Percentiles rank a stretch among this genome's conserved stretches.
phyloP scores from a whole-genome alignment of 352 stramenopile species.

The Pythium vanterpoolii region DNA sequence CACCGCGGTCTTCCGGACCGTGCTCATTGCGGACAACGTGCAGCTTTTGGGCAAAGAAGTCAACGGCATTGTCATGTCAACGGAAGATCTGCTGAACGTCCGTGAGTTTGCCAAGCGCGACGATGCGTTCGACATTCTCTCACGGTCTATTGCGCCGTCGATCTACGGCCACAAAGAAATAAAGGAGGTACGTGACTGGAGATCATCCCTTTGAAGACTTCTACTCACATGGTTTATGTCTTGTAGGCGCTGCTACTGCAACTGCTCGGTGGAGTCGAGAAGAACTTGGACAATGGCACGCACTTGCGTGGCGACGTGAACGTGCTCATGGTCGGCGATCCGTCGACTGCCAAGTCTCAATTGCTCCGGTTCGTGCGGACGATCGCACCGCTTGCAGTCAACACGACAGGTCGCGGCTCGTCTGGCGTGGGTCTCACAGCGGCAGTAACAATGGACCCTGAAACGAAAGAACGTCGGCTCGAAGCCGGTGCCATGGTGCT shows the following conservation, averaged over 20 bases:
- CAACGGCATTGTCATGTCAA: conserved; percentile 90
- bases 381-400: conserved; percentile 92
- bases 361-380: conserved; percentile 96
- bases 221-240: background rate
- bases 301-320: conserved; percentile 99
- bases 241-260: conserved; percentile 68
- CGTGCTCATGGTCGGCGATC: conserved; percentile 97
- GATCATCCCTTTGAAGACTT: conserved; percentile 6
- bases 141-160: conserved; percentile 93
- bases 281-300: conserved; percentile 98
- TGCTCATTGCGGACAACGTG: conserved; percentile 97
- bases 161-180: conserved; percentile 99
- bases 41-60: conserved; percentile 93
- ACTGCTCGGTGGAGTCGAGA: conserved; percentile 90
- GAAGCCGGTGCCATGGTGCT: conserved; percentile 99
- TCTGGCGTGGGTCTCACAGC: conserved; percentile 96
- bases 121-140: conserved; percentile 92
- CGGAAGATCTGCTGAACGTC: conserved; percentile 92
- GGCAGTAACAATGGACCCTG: conserved; percentile 96
- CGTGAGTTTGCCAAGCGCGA: conserved; percentile 88
- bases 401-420: conserved; percentile 80
- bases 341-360: conserved; percentile 98
- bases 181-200: conserved; percentile 95
- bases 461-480: conserved; percentile 90
- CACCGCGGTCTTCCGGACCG: conserved; percentile 93